Conservation (phyloP, 345 rosid species). For the Acer yangbiense region DNA sequence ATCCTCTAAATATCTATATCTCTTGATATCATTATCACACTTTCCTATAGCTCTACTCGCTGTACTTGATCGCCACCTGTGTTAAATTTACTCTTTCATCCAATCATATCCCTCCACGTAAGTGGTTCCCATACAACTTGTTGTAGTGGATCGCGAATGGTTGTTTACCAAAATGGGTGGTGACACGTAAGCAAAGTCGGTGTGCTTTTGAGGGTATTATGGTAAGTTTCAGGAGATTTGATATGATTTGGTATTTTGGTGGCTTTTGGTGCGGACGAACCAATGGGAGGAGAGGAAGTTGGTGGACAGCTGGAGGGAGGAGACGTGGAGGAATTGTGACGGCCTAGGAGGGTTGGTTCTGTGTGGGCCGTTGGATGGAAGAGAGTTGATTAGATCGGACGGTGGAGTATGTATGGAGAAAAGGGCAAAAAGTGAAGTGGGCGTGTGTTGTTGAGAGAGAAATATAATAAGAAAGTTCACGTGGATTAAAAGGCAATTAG, state of each 20-base stretch:
- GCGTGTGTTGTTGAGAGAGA: background rate
- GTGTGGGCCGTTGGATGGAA: conserved; percentile 22
- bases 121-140: background rate
- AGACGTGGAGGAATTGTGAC: conserved; percentile 15
- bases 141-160: background rate
- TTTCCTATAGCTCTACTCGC: conserved; percentile 20
- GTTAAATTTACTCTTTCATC: rapidly evolving
- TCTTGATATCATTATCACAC: background rate
- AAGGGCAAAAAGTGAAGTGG: background rate
- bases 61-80: conserved; percentile 11
- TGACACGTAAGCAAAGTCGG: background rate
- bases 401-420: background rate
- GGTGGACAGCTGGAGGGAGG: conserved; percentile 47
- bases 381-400: background rate
- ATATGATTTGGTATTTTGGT: too few species aligned
- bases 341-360: background rate
- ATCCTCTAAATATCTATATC: conserved; percentile 58
- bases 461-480: too few species aligned
- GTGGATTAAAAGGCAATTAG: too few species aligned
- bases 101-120: conserved; percentile 20
- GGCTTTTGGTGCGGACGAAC: conserved; percentile 14
- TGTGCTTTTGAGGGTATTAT: conserved; percentile 16
- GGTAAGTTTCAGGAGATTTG: conserved; percentile 12
- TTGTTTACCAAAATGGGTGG: conserved; percentile 17
- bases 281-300: conserved; percentile 29